phyloP scores from a whole-genome alignment of 345 rosid genomes.

The Camelina laxa region DNA sequence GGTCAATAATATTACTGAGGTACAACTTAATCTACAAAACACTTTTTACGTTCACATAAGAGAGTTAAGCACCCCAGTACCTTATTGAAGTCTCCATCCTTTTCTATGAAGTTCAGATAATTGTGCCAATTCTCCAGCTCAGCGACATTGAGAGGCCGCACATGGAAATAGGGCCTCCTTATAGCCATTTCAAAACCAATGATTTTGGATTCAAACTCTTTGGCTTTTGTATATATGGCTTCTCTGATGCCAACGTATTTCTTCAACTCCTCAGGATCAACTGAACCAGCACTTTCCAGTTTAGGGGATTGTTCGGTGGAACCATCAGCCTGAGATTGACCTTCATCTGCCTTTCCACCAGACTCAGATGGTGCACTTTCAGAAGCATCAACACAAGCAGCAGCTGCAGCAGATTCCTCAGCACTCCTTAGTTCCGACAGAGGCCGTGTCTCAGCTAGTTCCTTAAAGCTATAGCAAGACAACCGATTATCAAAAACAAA shows the following conservation, averaged over 20 bases:
- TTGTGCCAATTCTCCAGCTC: slow-evolving; percentile 99
- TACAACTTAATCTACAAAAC: slow-evolving; percentile 68
- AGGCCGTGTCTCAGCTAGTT: slow-evolving; percentile 75
- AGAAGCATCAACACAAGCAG: slow-evolving; percentile 44
- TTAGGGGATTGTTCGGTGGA: slow-evolving; percentile 60
- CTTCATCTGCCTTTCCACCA: slow-evolving; percentile 57
- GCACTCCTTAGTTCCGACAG: slow-evolving; percentile 77
- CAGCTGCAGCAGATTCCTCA: slow-evolving; percentile 63
- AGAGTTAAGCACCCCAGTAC: slow-evolving; percentile 60
- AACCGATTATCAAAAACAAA: slow-evolving; percentile 27
- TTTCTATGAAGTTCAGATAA: slow-evolving; percentile 82
- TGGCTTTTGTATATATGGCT: slow-evolving; percentile 88
- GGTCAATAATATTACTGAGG: slow-evolving; percentile 64
- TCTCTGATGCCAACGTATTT: slow-evolving; percentile 83
- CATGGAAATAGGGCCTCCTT: slow-evolving; percentile 97
- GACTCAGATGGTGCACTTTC: slow-evolving; percentile 52
- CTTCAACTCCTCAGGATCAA: slow-evolving; percentile 93
- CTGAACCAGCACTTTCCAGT: slow-evolving; percentile 69
- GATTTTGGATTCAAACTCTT: slow-evolving; percentile 93
- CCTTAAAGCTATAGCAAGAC: slow-evolving; percentile 71
- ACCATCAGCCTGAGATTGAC: slow-evolving; percentile 57
- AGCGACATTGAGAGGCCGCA: slow-evolving; percentile 79
- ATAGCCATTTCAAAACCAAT: slow-evolving; percentile 95
- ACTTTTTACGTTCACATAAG: slow-evolving; percentile 42
- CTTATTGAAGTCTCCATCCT: slow-evolving; percentile 86